Evolutionary conservation across 371 early-diverging fungal genomes (phyloP).

Genomic region (Vittaforma corneae): DNA sequence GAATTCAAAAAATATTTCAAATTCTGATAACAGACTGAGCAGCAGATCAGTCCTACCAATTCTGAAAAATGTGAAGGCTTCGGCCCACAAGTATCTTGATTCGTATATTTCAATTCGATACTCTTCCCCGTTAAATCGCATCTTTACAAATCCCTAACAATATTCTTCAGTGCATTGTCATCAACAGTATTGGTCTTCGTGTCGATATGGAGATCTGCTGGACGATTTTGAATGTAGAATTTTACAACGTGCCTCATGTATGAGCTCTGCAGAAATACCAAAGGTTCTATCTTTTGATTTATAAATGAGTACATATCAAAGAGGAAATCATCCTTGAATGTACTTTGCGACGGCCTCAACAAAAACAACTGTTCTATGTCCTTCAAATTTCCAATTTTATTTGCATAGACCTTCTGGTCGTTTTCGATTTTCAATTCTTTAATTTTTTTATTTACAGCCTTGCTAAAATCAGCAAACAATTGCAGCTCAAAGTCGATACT

Average conservation of each 20-base stretch:
- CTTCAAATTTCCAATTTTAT: conserved; percentile 6
- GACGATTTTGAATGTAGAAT: conserved; percentile 32
- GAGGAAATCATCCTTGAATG: conserved; percentile 38
- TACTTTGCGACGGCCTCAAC: not conserved
- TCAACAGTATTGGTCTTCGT: not conserved
- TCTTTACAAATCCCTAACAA: conserved; percentile 32
- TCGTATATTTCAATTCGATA: conserved; percentile 48
- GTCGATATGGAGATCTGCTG: not conserved
- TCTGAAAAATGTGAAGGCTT: conserved; percentile 44
- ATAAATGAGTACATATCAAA: conserved; percentile 44
- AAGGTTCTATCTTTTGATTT: not conserved
- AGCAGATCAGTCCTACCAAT: conserved; percentile 28
- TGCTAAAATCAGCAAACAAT: conserved; percentile 7
- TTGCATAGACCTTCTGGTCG: conserved; percentile 7
- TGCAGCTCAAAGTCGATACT: conserved; percentile 14
- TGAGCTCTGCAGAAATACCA: conserved; percentile 33
- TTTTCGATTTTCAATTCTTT: conserved; percentile 26
- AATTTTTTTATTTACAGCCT: conserved; percentile 23
- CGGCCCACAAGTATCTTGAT: conserved; percentile 51
- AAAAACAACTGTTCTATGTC: conserved; percentile 29
- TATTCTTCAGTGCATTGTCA: conserved; percentile 2
- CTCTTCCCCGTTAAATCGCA: conserved; percentile 41
- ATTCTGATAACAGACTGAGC: conserved; percentile 25
- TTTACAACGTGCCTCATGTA: conserved; percentile 41
- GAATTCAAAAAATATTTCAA: conserved; percentile 33